Percentiles rank a stretch among this genome's conserved stretches.
Evolutionary conservation across 306 rosid genomes (phyloP).

Genomic region (Hippophae rhamnoides): DNA sequence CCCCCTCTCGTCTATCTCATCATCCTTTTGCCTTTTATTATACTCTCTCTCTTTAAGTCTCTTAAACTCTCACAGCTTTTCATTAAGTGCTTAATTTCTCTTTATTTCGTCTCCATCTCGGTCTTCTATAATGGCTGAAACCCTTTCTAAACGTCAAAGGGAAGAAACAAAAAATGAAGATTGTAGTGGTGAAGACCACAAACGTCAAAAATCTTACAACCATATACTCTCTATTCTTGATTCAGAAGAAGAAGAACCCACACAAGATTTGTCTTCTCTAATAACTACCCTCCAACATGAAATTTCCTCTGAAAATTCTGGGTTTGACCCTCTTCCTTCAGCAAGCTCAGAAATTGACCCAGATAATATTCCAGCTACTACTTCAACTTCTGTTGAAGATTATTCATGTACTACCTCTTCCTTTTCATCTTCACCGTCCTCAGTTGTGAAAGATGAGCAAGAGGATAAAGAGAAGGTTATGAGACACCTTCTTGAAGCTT

Average conservation of each 20-base stretch:
- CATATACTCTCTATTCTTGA: slow-evolving; percentile 73
- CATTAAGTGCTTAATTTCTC: no score
- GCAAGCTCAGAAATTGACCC: slow-evolving; percentile 5
- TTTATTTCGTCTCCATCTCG: no score
- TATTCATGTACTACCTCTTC: slow-evolving; percentile 15
- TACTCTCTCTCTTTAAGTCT: not conserved
- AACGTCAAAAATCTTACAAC: slow-evolving; percentile 49
- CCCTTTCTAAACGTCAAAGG: slow-evolving; percentile 46
- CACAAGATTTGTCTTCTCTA: slow-evolving; percentile 47
- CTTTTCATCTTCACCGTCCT: slow-evolving; percentile 7
- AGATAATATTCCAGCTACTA: not conserved
- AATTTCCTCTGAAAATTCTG: slow-evolving; percentile 20
- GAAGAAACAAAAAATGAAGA: slow-evolving; percentile 29
- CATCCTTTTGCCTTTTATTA: not conserved
- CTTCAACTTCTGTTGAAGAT: slow-evolving; percentile 8
- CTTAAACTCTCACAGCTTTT: not conserved
- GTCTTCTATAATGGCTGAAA: slow-evolving; percentile 29
- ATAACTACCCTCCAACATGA: slow-evolving; percentile 68
- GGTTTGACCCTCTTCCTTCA: slow-evolving; percentile 12
- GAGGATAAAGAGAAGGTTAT: slow-evolving; percentile 42
- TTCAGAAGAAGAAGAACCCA: slow-evolving; percentile 54
- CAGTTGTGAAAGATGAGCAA: slow-evolving; percentile 22
- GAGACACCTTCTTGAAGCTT: slow-evolving; percentile 76
- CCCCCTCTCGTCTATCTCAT: slow-evolving; percentile 29
- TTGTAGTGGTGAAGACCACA: slow-evolving; percentile 20